Base-by-base conservation (phyloP, 805 yeast genomes). In the Saccharomycopsis sp. region DNA sequence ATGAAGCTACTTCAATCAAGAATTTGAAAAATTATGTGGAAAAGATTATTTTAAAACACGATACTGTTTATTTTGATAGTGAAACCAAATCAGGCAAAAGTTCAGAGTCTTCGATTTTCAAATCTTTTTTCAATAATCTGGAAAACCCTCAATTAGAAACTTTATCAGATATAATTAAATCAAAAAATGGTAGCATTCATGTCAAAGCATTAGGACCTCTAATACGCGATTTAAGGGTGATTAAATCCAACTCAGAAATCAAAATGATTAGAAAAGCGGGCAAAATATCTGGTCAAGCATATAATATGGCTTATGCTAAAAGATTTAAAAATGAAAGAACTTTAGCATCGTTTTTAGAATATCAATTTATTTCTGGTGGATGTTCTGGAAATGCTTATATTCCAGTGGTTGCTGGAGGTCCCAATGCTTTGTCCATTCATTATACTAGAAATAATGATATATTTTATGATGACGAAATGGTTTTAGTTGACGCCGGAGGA, bases 361-460 rank as follows among this genome's bases (percentile, higher is more conserved):
- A 84, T 57, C 70, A 78, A 51, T 89, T 92, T 57, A 72, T 81
- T 10, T 67, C 75, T 31, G 87, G 89, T 21, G 98, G 98, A 1
- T 87, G 96, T 59, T 94, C 85, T 49, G 74, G 74, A 46, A 73
- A 81, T 30, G 96, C 96, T 0, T 92, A 92, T 56, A 74, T 88
- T 17, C 97, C 99, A 0, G 99, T 92, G 8, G 94, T 92, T 3
- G 99, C 97, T 4, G 80, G 95, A 26, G 98, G 98, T 1, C 62
- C 72, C 21, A 88, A 92, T 57, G 86, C 96, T 0, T 62, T 92
- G 30, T 83, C 89, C 30, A 89, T 92, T 45, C 99, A 92, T 60
- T 92, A 92, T 58, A 88, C 95, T 0, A 67, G 95, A 44, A 92
- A 92, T 53, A 95, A 92, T 58, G 95, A 85, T 54, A 59, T 81